Evolutionary conservation across 202 grass and related monocot species (phyloP), one percentile per base, ranked within the genome.

Genomic region (Bolboschoenoplectus hybrid): DNA sequence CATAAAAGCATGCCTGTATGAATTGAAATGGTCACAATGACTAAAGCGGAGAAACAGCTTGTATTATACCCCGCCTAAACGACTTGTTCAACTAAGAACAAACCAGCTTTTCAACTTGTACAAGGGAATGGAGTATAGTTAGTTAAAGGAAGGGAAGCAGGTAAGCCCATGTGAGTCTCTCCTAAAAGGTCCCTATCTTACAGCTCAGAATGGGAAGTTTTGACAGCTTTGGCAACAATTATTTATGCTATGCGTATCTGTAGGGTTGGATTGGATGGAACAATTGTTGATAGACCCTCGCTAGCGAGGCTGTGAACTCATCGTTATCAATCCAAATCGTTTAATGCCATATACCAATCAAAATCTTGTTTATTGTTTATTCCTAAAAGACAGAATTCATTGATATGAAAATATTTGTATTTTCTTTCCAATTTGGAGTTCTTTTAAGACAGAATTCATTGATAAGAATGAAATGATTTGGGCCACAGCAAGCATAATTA

Each of bases 141-240:
- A 39, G 41, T 79, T 3, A 41, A 43, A 60, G 43, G 36, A 35
- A 52, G 44, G 3, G 9, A n/a, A 79, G 35, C 52, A 82, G 63
- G 9, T 66, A 4, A 50, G 51, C 53, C 60, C 80, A 82, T 82
- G 80, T 82, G 80, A 65, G n/a, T 2, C 44, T 82, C 60, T 66
- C 38, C 51, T 35, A 66, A 47, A 78, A 63, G 20, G 56, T 82
- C 80, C 41, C 62, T 4, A 50, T 82, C 56, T 64, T 46, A 82
- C 80, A 82, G 80, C 80, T 82, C 80, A 82, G 38, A 63, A 26
- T 47, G 39, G 40, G 58, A 26, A 26, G 9, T 82, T 78, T 72
- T 78, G 74, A 80, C 75, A 80, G 75, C 75, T 55, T 60, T 80
- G 49, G 49, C 49, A 55, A 76, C 20, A 55, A 74, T 9, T 26